Conservation (phyloP, 768 basidiomycete genomes). For the Leccinum ochraceum region DNA sequence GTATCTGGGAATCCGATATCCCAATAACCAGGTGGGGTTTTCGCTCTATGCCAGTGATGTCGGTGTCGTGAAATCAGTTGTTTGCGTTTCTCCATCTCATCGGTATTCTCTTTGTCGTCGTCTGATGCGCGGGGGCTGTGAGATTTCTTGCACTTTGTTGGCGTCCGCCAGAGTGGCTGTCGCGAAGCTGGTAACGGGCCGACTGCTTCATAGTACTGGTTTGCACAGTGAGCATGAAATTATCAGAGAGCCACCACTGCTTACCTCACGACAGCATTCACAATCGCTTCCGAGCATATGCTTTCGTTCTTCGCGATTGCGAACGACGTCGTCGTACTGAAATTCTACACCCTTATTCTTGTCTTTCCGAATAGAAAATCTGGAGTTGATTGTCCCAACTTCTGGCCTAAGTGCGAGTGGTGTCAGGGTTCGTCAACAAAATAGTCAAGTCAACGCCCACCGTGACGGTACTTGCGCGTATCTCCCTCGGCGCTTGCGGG, state of each 20-base stretch:
- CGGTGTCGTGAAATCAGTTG: slow-evolving; percentile 73
- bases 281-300: slow-evolving; percentile 77
- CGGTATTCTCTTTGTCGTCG: slow-evolving; percentile 32
- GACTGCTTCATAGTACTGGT: slow-evolving; percentile 77
- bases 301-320: slow-evolving; percentile 61
- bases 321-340: slow-evolving; percentile 77
- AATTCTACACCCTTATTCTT: slow-evolving; percentile 65
- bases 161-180: slow-evolving; percentile 76
- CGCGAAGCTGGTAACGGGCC: slow-evolving; percentile 71
- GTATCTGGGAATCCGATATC: slow-evolving; percentile 88
- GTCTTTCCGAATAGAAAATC: slow-evolving; percentile 64
- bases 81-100: slow-evolving; percentile 54
- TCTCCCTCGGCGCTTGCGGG: slow-evolving; percentile 58
- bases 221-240: not conserved
- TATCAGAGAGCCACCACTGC: slow-evolving; percentile 19
- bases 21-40: slow-evolving; percentile 89
- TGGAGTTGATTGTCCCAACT: slow-evolving; percentile 56
- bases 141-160: slow-evolving; percentile 36
- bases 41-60: slow-evolving; percentile 65
- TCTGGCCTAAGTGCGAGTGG: slow-evolving; percentile 19
- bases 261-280: slow-evolving; percentile 77
- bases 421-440: not conserved
- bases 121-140: slow-evolving; percentile 3
- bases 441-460: slow-evolving; percentile 23
- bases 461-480: slow-evolving; percentile 44